A percentile compares a stretch with the other conserved stretches of the same genome.
Evolutionary conservation across 2,329 filamentous ascomycete species (phyloP).

Genomic region (Pseudogymnoascus sp.): DNA sequence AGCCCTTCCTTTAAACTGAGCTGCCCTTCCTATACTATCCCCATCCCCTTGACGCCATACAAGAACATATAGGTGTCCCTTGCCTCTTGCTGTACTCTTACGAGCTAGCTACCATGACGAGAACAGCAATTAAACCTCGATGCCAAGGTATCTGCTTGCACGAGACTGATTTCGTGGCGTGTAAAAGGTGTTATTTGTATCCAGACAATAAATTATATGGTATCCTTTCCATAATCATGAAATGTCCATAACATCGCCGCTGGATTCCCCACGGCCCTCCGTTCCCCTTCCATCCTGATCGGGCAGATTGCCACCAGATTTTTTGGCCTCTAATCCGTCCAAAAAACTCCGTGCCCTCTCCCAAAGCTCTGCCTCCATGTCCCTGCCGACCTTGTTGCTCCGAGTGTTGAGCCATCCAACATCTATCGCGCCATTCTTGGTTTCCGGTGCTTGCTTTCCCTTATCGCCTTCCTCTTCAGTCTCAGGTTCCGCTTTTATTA

Average conservation of each 20-base stretch:
- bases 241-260: background rate
- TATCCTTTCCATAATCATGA: background rate
- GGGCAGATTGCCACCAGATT: background rate
- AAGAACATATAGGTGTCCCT: too few species aligned
- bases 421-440: slow-evolving; percentile 54
- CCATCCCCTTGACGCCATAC: background rate
- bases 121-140: background rate
- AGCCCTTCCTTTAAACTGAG: background rate
- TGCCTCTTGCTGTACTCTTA: background rate
- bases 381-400: slow-evolving; percentile 70
- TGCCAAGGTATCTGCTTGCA: background rate
- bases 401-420: slow-evolving; percentile 86
- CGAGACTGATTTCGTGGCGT: background rate
- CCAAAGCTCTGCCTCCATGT: slow-evolving; percentile 80
- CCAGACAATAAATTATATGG: background rate
- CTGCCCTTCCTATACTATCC: background rate
- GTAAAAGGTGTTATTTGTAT: background rate
- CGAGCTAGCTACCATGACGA: background rate
- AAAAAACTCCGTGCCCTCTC: slow-evolving; percentile 51
- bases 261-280: background rate
- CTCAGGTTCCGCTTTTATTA: slow-evolving; percentile 40
- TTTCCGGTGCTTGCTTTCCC: slow-evolving; percentile 31
- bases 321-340: slow-evolving; percentile 29
- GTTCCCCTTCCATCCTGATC: background rate
- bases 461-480: slow-evolving; percentile 21